Evolutionary conservation across 257 asterid genomes (phyloP).

Genomic region (Marsdenia floribunda): DNA sequence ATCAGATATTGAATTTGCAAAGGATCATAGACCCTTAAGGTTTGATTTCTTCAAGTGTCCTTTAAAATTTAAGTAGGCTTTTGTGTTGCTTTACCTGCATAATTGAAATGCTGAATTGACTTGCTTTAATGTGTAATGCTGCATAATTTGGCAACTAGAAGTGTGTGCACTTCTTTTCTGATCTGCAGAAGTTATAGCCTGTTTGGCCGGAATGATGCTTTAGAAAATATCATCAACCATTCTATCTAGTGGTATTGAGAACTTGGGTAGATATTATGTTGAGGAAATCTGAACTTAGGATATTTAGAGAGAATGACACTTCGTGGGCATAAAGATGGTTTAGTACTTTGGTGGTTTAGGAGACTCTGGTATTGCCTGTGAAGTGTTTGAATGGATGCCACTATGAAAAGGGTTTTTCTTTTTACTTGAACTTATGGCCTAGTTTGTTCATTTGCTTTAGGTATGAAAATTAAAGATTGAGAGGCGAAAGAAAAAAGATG

Average conservation of each 20-base stretch:
- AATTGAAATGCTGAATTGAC: background rate
- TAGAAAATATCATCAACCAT: background rate
- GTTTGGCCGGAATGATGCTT: background rate
- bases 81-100: background rate
- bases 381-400: background rate
- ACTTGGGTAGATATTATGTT: background rate
- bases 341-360: background rate
- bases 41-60: slow-evolving; percentile 19
- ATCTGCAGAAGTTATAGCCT: background rate
- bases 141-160: background rate
- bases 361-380: background rate
- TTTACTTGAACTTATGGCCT: background rate
- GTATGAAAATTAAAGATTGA: background rate
- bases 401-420: background rate
- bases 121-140: background rate
- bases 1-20: slow-evolving; percentile 96
- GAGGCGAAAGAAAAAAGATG: background rate
- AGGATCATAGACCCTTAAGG: slow-evolving; percentile 99
- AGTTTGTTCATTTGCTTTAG: background rate
- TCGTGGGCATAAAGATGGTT: background rate
- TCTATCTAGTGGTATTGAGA: background rate
- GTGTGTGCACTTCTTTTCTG: background rate
- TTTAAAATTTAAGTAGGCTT: background rate
- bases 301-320: background rate
- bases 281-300: background rate